phyloP scores from a whole-genome alignment of 805 yeast genomes.

The Wickerhamiella occidentalis region DNA sequence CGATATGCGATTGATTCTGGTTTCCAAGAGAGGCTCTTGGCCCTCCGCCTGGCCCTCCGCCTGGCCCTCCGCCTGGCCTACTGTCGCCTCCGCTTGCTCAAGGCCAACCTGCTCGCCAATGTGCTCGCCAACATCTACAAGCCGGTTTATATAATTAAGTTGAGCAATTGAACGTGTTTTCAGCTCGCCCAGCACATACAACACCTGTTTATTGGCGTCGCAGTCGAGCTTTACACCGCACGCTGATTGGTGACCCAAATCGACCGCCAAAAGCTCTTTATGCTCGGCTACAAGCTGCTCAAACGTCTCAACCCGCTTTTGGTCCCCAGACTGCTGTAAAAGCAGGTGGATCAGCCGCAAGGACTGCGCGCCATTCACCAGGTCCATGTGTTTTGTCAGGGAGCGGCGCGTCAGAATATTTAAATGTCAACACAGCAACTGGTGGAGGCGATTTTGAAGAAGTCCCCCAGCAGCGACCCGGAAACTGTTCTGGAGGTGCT shows the following conservation, averaged over 20 bases:
- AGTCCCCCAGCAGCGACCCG: conserved; percentile 36
- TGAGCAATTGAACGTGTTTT: neutral
- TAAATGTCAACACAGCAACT: conserved; percentile 20
- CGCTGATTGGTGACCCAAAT: neutral
- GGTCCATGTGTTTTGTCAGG: conserved; percentile 1
- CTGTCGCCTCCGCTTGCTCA: too few relatives aligned
- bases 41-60: too few relatives aligned
- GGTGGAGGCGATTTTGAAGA: conserved; percentile 18
- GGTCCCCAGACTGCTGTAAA: neutral
- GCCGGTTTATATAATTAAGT: neutral
- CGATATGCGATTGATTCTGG: too few relatives aligned
- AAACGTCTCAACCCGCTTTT: neutral
- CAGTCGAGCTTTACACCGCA: neutral
- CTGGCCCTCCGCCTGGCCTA: too few relatives aligned
- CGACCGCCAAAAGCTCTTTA: neutral
- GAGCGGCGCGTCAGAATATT: too few relatives aligned
- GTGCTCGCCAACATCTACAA: neutral
- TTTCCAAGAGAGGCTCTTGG: too few relatives aligned
- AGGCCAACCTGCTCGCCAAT: neutral
- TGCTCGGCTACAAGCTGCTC: neutral
- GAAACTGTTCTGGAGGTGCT: conserved; percentile 40
- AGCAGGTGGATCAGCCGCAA: neutral
- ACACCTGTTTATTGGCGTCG: neutral
- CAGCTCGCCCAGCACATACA: neutral
- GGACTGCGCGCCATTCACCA: neutral